These are phyloP conservation scores for Colletotrichum sp. DNA, from an alignment of 2,329 filamentous ascomycete species.

Conservation along the genomic window DNA sequence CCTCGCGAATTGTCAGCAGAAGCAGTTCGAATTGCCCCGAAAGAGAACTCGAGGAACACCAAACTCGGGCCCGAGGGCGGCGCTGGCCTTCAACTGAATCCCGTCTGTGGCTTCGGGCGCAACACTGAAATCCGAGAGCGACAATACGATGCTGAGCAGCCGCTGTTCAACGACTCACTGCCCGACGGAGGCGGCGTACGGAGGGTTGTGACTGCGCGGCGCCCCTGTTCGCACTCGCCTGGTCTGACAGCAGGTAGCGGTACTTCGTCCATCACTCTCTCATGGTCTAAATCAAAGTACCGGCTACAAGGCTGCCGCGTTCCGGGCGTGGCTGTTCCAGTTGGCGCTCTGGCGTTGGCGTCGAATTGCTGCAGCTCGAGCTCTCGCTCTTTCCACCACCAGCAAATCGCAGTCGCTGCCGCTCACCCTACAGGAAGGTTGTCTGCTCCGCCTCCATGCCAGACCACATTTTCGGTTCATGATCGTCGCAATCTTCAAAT, in stretches of 20 bases:
- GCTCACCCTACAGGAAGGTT: neutral
- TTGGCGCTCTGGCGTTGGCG: constrained; percentile 1
- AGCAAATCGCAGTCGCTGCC: constrained; percentile 2
- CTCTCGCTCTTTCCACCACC: constrained; percentile 4
- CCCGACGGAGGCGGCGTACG: constrained; percentile 2
- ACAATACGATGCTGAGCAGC: neutral
- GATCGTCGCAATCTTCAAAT: neutral
- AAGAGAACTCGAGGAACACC: neutral
- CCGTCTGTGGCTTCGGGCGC: neutral
- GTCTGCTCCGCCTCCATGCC: constrained; percentile 9
- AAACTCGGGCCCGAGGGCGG: neutral
- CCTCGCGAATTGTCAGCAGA: neutral
- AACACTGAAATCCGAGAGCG: neutral
- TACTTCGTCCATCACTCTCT: rapidly evolving
- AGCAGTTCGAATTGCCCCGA: neutral
- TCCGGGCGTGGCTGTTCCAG: constrained; percentile 14
- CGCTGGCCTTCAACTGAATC: neutral
- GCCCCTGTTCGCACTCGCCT: neutral
- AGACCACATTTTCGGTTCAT: neutral
- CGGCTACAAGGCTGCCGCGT: neutral
- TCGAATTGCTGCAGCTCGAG: neutral
- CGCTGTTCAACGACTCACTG: neutral
- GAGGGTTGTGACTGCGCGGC: neutral
- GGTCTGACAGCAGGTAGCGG: neutral
- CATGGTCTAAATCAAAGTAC: neutral